Evolutionary conservation across 1,284 basidiomycete species (phyloP).

Genomic region (Wallemia hederae): DNA sequence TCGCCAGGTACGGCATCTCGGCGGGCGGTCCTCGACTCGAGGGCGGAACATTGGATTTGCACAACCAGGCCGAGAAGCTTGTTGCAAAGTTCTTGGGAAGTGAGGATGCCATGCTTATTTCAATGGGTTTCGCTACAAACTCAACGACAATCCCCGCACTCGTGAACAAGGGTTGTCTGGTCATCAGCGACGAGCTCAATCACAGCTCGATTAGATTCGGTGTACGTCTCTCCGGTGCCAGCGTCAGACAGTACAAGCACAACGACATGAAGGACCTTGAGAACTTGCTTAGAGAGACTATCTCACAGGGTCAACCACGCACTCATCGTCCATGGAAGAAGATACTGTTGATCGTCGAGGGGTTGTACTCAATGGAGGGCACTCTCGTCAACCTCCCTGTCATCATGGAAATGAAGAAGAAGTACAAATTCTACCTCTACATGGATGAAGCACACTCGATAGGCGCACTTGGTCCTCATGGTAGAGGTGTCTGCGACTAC

Average conservation of each 20-base stretch:
- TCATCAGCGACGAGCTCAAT: slow-evolving; percentile 93
- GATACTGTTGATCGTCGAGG: slow-evolving; percentile 82
- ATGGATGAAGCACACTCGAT: slow-evolving; percentile 95
- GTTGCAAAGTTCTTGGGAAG: slow-evolving; percentile 68
- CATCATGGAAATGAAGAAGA: slow-evolving; percentile 64
- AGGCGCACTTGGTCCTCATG: slow-evolving; percentile 74
- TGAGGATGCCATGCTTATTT: slow-evolving; percentile 58
- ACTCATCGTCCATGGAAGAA: slow-evolving; percentile 98
- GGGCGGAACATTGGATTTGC: slow-evolving; percentile 57
- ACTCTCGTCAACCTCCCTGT: slow-evolving; percentile 59
- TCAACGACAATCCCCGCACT: slow-evolving; percentile 65
- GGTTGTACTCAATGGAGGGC: slow-evolving; percentile 94
- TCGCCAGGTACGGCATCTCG: slow-evolving; percentile 50
- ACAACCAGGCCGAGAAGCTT: slow-evolving; percentile 50
- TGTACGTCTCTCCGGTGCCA: slow-evolving; percentile 61
- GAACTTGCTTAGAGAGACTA: slow-evolving; percentile 53
- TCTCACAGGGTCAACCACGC: slow-evolving; percentile 88
- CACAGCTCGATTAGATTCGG: slow-evolving; percentile 89
- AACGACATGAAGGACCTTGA: slow-evolving; percentile 75
- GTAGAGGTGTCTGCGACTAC: slow-evolving; percentile 85
- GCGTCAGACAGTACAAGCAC: slow-evolving; percentile 84
- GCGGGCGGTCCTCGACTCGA: slow-evolving; percentile 51
- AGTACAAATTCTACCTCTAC: slow-evolving; percentile 96
- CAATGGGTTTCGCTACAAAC: slow-evolving; percentile 1
- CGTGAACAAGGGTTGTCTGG: slow-evolving; percentile 64